Base-by-base conservation (phyloP, 208 protist genomes). In the Borovskyia barvae region DNA sequence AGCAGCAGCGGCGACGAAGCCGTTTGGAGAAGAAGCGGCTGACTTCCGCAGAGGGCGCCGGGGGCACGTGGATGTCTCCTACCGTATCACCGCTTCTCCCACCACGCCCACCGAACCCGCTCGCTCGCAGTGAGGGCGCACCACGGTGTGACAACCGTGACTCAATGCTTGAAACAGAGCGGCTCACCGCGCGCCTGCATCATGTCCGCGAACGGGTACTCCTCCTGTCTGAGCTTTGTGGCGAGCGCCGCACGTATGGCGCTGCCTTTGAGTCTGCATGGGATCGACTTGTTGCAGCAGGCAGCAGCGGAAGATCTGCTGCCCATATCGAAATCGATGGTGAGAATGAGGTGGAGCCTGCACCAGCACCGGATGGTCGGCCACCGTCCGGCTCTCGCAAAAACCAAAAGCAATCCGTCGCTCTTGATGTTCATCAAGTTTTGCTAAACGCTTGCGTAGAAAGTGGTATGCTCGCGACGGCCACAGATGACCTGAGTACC, bases 201-300 rank as follows among this genome's bases (percentile, higher is more conserved):
- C 76, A 64, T n/a, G 67, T 87, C 8, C 57, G 41, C 2, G 54
- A 66, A 19, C 46, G 66, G 5, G 51, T 88, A 1, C 22, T 75
- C 52, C 48, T 75, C 20, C 46, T 92, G 15, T 65, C 78, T 2
- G 70, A 71, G 36, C 66, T 88, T 32, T 92, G 85, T 41, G 61
- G 69, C 6, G 85, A 92, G 62, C 62, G 59, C 1, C 20, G 30
- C 3, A 79, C 72, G n/a, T 82, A 72, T 29, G 66, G 76, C 1
- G 49, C 24, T 0, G 52, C 43, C 9, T 77, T 90, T 43, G 52
- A 51, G 9, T 20, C 35, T 1, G 69, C 52, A 12, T 90, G 75
- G 78, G 43, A 76, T 25, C 29, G 42, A 12, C 30, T 69, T 1
- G 52, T 66, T 17, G 41, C n/a, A 25, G 53, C 57, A 7, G 40